These are phyloP conservation scores for Colletotrichum theobromicola DNA, from an alignment of 2,329 filamentous ascomycete genomes.

Conservation along the genomic window DNA sequence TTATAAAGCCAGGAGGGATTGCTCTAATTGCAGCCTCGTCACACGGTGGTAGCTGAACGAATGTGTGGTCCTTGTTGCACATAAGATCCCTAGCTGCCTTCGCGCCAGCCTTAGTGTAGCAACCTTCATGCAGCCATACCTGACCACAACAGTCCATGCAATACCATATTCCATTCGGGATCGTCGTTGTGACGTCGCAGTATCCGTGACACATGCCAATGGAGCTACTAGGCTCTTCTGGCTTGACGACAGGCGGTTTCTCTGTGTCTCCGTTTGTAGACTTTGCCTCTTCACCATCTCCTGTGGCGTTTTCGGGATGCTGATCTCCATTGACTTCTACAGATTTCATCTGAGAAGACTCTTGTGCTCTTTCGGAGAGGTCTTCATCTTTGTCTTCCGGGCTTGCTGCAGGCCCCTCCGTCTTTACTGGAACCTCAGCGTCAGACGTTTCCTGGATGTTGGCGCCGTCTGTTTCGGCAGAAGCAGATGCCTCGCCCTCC, in stretches of 20 bases:
- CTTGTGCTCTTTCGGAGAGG: accelerated
- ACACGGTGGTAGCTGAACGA: not conserved
- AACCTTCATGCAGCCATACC: not conserved
- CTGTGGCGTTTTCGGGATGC: not conserved
- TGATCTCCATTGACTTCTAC: not conserved
- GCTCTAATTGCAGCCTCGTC: not conserved
- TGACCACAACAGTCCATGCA: not conserved
- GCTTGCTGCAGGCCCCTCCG: not conserved
- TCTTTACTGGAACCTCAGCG: not conserved
- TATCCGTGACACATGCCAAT: not conserved
- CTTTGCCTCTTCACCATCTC: not conserved
- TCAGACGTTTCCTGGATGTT: not conserved
- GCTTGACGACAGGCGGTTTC: not conserved
- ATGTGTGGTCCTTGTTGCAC: not conserved
- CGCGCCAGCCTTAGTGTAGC: not conserved
- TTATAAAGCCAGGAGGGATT: not conserved
- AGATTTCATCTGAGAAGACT: not conserved
- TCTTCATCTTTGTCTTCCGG: not conserved
- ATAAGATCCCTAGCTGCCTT: not conserved
- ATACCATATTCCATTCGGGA: not conserved
- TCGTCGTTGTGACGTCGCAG: not conserved
- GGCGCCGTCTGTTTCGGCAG: not conserved
- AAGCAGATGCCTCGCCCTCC: not conserved
- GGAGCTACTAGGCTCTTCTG: not conserved
- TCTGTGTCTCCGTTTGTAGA: not conserved